These are phyloP conservation scores for Cymbopogon citratus DNA, from an alignment of 176 grass and related monocot species.

Conservation along the genomic window DNA sequence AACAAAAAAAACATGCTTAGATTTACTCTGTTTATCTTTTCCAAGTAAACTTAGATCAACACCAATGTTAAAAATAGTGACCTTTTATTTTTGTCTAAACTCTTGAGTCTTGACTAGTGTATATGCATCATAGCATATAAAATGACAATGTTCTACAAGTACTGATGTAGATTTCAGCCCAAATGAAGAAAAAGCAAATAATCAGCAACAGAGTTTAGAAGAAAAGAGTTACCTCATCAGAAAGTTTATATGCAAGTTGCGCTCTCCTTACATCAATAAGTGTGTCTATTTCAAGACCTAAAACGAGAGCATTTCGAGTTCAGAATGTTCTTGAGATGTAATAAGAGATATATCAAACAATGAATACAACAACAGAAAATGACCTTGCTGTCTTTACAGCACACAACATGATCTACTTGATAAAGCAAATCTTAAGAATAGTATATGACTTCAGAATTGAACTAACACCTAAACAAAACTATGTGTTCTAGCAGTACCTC, in stretches of 20 bases:
- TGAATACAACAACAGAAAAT: slow-evolving; percentile 18
- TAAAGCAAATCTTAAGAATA: slow-evolving; percentile 17
- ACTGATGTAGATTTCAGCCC: background rate
- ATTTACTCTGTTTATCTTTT: background rate
- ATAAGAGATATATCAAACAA: slow-evolving; percentile 14
- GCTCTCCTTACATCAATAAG: slow-evolving; percentile 74
- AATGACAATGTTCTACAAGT: background rate
- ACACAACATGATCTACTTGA: slow-evolving; percentile 15
- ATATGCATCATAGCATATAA: slow-evolving; percentile 21
- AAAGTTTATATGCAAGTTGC: slow-evolving; percentile 81
- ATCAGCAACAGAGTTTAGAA: background rate
- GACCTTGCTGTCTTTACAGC: background rate
- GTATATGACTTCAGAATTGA: slow-evolving; percentile 7
- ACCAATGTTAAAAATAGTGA: slow-evolving; percentile 4
- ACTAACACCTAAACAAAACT: slow-evolving; percentile 24
- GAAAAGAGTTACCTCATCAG: slow-evolving; percentile 71
- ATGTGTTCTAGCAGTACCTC: slow-evolving; percentile 45
- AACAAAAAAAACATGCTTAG: background rate
- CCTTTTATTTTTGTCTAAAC: background rate
- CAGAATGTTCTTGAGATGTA: slow-evolving; percentile 21
- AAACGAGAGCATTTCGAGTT: slow-evolving; percentile 19
- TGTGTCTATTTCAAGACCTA: slow-evolving; percentile 63
- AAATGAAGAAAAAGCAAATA: slow-evolving; percentile 30
- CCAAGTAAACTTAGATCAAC: background rate
- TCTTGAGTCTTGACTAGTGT: background rate